phyloP scores from a whole-genome alignment of 2,329 filamentous ascomycete species.

The Paraconiothyrium sp. region DNA sequence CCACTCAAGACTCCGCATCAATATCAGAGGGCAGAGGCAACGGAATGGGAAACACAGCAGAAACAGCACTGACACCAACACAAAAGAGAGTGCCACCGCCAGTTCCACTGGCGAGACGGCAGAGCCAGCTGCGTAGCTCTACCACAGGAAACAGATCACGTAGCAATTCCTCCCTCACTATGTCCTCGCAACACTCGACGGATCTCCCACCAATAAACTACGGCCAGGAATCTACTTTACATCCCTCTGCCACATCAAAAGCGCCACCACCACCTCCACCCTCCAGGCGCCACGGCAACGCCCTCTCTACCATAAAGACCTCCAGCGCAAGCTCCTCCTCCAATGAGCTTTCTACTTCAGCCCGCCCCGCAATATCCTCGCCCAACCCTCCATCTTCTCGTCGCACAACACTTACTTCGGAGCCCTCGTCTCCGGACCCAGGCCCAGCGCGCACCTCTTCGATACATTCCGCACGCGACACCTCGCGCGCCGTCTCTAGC shows the following conservation, averaged over 20 bases:
- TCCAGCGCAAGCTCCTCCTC: conserved; percentile 42
- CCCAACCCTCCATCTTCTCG: conserved; percentile 34
- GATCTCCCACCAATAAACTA: conserved; percentile 35
- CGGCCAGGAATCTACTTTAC: conserved; percentile 27
- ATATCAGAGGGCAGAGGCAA: conserved; percentile 23
- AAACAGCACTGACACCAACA: conserved; percentile 22
- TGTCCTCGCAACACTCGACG: conserved; percentile 47
- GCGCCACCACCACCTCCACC: conserved; percentile 47
- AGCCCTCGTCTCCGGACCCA: conserved; percentile 30
- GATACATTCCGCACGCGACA: conserved; percentile 37
- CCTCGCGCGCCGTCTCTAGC: conserved; percentile 35
- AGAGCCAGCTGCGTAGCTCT: conserved; percentile 47
- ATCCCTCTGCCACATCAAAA: conserved; percentile 32
- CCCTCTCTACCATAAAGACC: conserved; percentile 32
- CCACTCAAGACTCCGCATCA: conserved; percentile 25
- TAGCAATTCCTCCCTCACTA: conserved; percentile 48
- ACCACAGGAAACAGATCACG: conserved; percentile 39
- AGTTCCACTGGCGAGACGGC: conserved; percentile 46
- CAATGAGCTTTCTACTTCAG: conserved; percentile 39
- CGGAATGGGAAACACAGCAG: conserved; percentile 32
- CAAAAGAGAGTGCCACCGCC: conserved; percentile 47
- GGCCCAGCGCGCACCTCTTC: conserved; percentile 39
- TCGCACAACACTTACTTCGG: conserved; percentile 37
- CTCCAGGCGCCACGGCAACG: conserved; percentile 43
- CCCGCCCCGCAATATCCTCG: conserved; percentile 29